Base-by-base conservation (phyloP, 2,329 filamentous ascomycete genomes). In the Curvularia eragrostidis region DNA sequence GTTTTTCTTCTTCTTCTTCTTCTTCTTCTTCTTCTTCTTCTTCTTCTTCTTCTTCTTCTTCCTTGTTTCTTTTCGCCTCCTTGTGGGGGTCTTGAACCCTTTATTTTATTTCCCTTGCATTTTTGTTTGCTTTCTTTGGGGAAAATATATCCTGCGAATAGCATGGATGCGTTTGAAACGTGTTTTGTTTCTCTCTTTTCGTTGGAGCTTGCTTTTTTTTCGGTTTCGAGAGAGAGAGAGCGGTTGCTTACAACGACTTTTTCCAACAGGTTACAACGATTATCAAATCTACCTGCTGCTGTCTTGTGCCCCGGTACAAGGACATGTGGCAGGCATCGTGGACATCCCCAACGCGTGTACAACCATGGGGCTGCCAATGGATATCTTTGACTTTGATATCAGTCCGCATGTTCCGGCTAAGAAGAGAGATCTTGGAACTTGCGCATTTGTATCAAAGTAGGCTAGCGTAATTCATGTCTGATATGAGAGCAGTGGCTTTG, bases 301-400 rank as follows among this genome's bases (percentile, higher is more conserved):
- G 46, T 93, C 90, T 15, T 95, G 91, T 73, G 93, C 93, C 0
- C 93, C 93, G 0, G 85, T 97, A 5, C 90, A 96, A 75, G 93
- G 93, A 0, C 91, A 96, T 71, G 85, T 97, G 50, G 93, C 92
- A 1, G 93, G 93, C 0, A 90, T 97, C 55, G 93, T 96, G 8
- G 92, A 96, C 75, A 80, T 96, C 48, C 93, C 93, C 0, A 96
- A 97, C 73, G 91, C 90, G 0, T 97, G 93, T 72, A 96, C 93
- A 3, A 97, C 93, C 0, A 81, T 97, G 58, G 93, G 92, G 0
- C 74, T 97, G 52, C 93, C 93, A 1, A 91, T 96, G 83, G 93
- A 97, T 78, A 96, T 97, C 52, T 97, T 97, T 69, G 91, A 95
- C 71, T 96, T 97, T 77, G 93, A 97, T 73, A 94, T 97, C 65